phyloP scores from a whole-genome alignment of 306 rosid genomes.

The Vigna angularis region DNA sequence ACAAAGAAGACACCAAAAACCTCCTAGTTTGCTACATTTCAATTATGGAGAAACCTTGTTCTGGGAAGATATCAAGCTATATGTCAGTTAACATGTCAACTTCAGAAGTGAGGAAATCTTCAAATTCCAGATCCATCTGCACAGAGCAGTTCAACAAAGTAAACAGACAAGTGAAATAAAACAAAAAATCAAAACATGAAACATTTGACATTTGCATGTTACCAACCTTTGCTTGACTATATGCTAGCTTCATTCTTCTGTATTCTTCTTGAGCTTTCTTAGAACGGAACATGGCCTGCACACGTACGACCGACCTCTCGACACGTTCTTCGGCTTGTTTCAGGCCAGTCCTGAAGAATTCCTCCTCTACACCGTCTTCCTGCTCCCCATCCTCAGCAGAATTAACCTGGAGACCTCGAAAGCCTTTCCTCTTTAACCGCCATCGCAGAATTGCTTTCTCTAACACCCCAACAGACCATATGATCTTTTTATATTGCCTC shows the following conservation, averaged over 20 bases:
- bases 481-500: slow-evolving; percentile 78
- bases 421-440: slow-evolving; percentile 91
- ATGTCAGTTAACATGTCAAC: slow-evolving; percentile 46
- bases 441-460: slow-evolving; percentile 93
- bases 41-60: slow-evolving; percentile 15
- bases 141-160: slow-evolving; percentile 42
- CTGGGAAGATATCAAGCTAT: slow-evolving; percentile 21
- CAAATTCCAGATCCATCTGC: slow-evolving; percentile 77
- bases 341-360: slow-evolving; percentile 67
- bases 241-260: slow-evolving; percentile 81
- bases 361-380: slow-evolving; percentile 79
- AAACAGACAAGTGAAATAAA: slow-evolving; percentile 18
- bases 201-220: slow-evolving; percentile 26
- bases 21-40: slow-evolving; percentile 41
- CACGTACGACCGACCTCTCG: slow-evolving; percentile 79
- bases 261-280: slow-evolving; percentile 94
- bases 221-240: slow-evolving; percentile 69
- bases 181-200: slow-evolving; percentile 8
- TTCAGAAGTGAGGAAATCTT: slow-evolving; percentile 63
- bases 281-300: slow-evolving; percentile 93
- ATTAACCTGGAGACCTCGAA: slow-evolving; percentile 88
- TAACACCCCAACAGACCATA: slow-evolving; percentile 95
- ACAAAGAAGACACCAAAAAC: slow-evolving; percentile 41
- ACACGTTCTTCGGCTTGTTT: slow-evolving; percentile 91
- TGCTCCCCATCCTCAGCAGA: slow-evolving; percentile 50